Evolutionary conservation across 495 filamentous ascomycete genomes (phyloP).

Genomic region (Tuber umbilicatum): DNA sequence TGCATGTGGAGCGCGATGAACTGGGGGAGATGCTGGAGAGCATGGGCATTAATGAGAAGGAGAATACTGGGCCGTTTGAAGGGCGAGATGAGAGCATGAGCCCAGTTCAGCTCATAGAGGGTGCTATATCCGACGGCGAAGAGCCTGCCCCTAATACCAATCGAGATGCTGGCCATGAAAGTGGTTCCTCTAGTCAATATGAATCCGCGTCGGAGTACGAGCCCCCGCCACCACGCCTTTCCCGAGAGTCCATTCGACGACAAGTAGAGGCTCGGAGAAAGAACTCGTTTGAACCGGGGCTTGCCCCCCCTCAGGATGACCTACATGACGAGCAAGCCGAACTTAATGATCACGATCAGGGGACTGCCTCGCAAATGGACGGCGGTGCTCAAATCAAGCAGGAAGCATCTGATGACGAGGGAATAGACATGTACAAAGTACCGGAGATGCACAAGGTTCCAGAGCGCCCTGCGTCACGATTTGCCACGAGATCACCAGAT

Average conservation of each 20-base stretch:
- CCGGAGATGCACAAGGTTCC: slow-evolving; percentile 54
- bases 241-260: slow-evolving; percentile 83
- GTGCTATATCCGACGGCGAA: slow-evolving; percentile 49
- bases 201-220: slow-evolving; percentile 45
- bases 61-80: slow-evolving; percentile 50
- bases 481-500: slow-evolving; percentile 39
- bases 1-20: slow-evolving; percentile 58
- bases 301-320: neutral
- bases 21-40: slow-evolving; percentile 42
- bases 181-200: slow-evolving; percentile 40
- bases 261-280: slow-evolving; percentile 71
- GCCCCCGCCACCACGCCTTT: slow-evolving; percentile 69
- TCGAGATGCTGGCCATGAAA: slow-evolving; percentile 26
- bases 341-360: slow-evolving; percentile 48
- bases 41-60: slow-evolving; percentile 53
- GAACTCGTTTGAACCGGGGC: slow-evolving; percentile 43
- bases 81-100: slow-evolving; percentile 51
- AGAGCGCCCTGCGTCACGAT: slow-evolving; percentile 38
- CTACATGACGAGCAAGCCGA: slow-evolving; percentile 24
- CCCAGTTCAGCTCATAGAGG: slow-evolving; percentile 44
- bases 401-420: slow-evolving; percentile 55
- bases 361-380: slow-evolving; percentile 38
- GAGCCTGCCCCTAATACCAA: slow-evolving; percentile 38
- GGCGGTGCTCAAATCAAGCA: slow-evolving; percentile 61
- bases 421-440: slow-evolving; percentile 63